Evolutionary conservation across 2,329 filamentous ascomycete genomes (phyloP), one percentile per base, ranked within the genome.

Genomic region (Huntiella omanensis): DNA sequence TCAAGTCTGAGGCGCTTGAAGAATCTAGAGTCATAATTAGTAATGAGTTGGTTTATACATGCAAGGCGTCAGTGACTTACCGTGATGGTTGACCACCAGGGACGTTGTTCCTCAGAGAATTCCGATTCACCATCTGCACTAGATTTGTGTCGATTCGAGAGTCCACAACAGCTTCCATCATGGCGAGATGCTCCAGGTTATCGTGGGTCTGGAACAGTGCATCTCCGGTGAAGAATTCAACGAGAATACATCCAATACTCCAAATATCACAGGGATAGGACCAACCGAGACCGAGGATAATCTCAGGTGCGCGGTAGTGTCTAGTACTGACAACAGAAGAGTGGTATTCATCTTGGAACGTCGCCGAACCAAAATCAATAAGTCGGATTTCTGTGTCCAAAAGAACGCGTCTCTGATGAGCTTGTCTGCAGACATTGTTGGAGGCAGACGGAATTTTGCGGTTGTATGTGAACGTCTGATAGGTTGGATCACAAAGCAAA

Each of bases 141-240:
- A 82, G 67, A 50, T 71, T 64, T 0, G 61, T 60, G 51, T 80
- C 76, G 44, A 81, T 72, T 43, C 69, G 65, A 16, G 62, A 60
- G 43, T 73, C 73, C 46, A 75, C 73, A 5, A 81, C 77, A 33
- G 71, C 73, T 55, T 80, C 77, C 77, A 82, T 82, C 77, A 82
- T 82, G n/a, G 77, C 77, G 44, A 82, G 61, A 56, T 82, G 77
- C 58, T 82, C 77, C 17, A 81, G 64, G 50, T 82, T 82, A 53
- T 82, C 77, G 53, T 82, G 77, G 1, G 77, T 82, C 56, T 82
- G 77, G 58, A 82, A 82, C 2, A 82, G 61, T 13, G 77, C 77
- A 54, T 81, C 77, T 4, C 77, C 77, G 0, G 77, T 82, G 51
- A 75, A 82, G 57, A 82, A 80, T 52, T 82, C 77, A 12, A 82